A percentile compares a stretch with the other conserved stretches of the same genome.
Evolutionary conservation across 2,329 filamentous ascomycete species (phyloP).

Genomic region (Paramyrothecium roridum): DNA sequence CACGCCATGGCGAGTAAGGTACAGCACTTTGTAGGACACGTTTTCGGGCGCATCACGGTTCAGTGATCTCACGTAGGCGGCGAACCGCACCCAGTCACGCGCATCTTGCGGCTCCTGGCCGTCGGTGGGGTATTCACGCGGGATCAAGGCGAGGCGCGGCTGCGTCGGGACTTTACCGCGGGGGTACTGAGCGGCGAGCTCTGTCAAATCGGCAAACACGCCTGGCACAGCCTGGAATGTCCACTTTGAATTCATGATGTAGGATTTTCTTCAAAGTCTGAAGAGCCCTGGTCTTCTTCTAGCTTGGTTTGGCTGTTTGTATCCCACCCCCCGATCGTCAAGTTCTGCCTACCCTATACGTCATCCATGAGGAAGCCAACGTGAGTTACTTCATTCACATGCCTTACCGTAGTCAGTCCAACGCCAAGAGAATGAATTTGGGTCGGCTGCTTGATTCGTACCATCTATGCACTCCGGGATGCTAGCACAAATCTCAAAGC

Average conservation of each 20-base stretch:
- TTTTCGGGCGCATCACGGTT: slow-evolving; percentile 37
- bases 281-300: no score
- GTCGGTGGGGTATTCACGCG: slow-evolving; percentile 44
- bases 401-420: no score
- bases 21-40: slow-evolving; percentile 51
- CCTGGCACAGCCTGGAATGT: slow-evolving; percentile 18
- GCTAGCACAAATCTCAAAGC: no score
- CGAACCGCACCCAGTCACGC: slow-evolving; percentile 52
- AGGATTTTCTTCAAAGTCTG: neutral
- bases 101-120: slow-evolving; percentile 15
- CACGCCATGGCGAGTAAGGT: slow-evolving; percentile 55
- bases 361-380: no score
- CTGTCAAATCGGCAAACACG: slow-evolving; percentile 41
- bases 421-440: no score
- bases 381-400: no score
- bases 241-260: slow-evolving; percentile 15
- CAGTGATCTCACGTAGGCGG: slow-evolving; percentile 41
- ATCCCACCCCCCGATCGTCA: no score
- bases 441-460: no score
- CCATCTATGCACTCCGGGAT: no score
- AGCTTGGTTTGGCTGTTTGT: no score
- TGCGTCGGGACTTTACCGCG: slow-evolving; percentile 33
- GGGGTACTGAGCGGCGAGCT: slow-evolving; percentile 21
- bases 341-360: no score
- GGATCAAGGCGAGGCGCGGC: slow-evolving; percentile 51